These are phyloP conservation scores for Cymbopogon flexuosus DNA, from an alignment of 202 grass and related monocot genomes.

Conservation along the genomic window DNA sequence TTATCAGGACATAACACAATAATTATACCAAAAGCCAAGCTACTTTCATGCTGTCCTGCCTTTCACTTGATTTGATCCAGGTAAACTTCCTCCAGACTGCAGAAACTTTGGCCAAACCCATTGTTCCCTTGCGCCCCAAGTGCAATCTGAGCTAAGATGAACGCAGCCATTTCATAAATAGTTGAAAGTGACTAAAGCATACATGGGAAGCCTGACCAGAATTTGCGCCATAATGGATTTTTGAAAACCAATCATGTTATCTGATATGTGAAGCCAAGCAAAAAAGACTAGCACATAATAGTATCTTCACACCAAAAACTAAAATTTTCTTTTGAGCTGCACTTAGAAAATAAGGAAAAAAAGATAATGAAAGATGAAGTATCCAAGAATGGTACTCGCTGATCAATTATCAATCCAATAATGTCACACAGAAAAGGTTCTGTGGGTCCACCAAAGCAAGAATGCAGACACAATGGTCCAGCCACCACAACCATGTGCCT, in stretches of 20 bases:
- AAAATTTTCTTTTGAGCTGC: constrained; percentile 20
- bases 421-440: constrained; percentile 47
- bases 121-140: constrained; percentile 11
- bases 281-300: constrained; percentile 3
- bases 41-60: constrained; percentile 14
- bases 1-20: not conserved
- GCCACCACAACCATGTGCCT: constrained; percentile 51
- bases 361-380: not conserved
- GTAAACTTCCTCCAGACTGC: not conserved
- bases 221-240: constrained; percentile 27
- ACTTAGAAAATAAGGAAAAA: not conserved
- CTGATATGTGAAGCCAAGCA: constrained; percentile 31
- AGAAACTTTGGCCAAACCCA: not conserved
- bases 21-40: not conserved
- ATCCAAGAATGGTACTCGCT: constrained; percentile 30
- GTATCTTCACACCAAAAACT: constrained; percentile 24
- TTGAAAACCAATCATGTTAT: constrained; percentile 38
- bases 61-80: not conserved
- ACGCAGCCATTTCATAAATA: constrained; percentile 15
- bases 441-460: constrained; percentile 42
- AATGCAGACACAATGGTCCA: constrained; percentile 44
- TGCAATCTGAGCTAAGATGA: constrained; percentile 31
- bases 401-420: constrained; percentile 51
- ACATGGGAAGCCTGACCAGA: not conserved
- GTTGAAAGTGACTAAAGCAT: constrained; percentile 28